A percentile compares a stretch with the other conserved stretches of the same genome.
Evolutionary conservation across 805 yeast genomes (phyloP).

Genomic region (Wickerhamomyces kurtzmanii): DNA sequence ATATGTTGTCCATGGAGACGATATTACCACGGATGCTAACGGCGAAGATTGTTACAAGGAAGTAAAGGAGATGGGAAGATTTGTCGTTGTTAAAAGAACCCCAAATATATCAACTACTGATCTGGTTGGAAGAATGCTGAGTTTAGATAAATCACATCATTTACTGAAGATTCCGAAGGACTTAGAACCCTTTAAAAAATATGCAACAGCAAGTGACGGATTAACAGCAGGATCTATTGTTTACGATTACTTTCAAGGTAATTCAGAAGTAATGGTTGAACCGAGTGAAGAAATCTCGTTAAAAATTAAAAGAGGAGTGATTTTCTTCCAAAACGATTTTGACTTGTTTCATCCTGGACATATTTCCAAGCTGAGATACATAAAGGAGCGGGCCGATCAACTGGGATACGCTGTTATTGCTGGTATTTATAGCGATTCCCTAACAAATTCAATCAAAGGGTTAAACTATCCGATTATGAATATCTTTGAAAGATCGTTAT

Average conservation of each 20-base stretch:
- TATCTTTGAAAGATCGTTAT: constrained; percentile 71
- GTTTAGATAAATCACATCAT: constrained; percentile 10
- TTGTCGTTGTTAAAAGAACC: constrained; percentile 87
- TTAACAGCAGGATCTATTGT: too few relatives aligned
- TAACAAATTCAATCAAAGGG: constrained; percentile 48
- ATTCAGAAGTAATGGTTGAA: constrained; percentile 1
- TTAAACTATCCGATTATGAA: constrained; percentile 79
- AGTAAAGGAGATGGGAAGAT: constrained; percentile 78
- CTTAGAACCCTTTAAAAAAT: constrained; percentile 1
- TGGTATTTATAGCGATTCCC: constrained; percentile 56
- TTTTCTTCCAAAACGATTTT: too few relatives aligned
- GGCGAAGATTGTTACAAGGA: constrained; percentile 88
- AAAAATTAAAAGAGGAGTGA: constrained; percentile 5
- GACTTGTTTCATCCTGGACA: constrained; percentile 94
- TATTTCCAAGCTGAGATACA: constrained; percentile 54
- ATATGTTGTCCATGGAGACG: constrained; percentile 98
- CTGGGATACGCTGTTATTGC: constrained; percentile 43
- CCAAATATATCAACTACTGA: constrained; percentile 94
- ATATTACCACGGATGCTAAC: constrained; percentile 90
- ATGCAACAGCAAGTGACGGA: too few relatives aligned
- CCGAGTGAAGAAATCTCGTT: constrained; percentile 2
- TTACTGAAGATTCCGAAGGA: neutral
- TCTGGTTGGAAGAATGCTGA: constrained; percentile 79
- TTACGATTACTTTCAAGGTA: constrained; percentile 1
- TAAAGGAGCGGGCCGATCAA: constrained; percentile 27